phyloP scores from a whole-genome alignment of 1,139 yeast genomes.

The Geotrichum australiense region DNA sequence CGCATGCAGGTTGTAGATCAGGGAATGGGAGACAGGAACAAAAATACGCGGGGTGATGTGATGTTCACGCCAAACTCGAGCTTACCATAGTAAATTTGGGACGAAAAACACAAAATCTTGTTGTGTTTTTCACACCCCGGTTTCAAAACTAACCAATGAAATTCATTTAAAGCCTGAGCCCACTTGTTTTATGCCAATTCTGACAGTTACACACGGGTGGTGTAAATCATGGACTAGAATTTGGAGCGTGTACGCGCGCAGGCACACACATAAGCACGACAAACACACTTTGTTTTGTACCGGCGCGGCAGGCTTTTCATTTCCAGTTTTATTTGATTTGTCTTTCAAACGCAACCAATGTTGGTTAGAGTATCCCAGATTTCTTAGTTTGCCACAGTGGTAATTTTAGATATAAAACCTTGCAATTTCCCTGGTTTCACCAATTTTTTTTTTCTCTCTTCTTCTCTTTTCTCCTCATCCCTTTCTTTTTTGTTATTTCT shows the following conservation, averaged over 20 bases:
- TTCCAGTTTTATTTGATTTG: too few species aligned
- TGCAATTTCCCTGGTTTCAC: slow-evolving; percentile 15
- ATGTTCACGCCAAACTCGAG: slow-evolving; percentile 7
- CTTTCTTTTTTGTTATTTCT: slow-evolving; percentile 9
- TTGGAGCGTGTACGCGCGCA: too few species aligned
- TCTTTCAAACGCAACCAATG: too few species aligned
- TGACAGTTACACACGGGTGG: slow-evolving; percentile 8
- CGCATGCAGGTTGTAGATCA: slow-evolving; percentile 7
- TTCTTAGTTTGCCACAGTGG: too few species aligned
- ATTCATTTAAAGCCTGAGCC: slow-evolving; percentile 9
- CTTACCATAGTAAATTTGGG: slow-evolving; percentile 8
- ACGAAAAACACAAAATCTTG: slow-evolving; percentile 3
- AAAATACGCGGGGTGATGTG: neutral
- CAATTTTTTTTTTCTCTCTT: slow-evolving; percentile 14
- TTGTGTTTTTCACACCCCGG: slow-evolving; percentile 9
- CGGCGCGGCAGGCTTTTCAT: too few species aligned
- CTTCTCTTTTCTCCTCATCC: slow-evolving; percentile 19
- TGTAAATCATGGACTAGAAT: too few species aligned
- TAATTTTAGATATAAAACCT: slow-evolving; percentile 3
- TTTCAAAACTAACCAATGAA: slow-evolving; percentile 9
- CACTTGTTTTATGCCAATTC: neutral
- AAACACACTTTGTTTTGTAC: too few species aligned
- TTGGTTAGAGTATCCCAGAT: too few species aligned
- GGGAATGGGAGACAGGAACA: neutral
- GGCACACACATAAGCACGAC: too few species aligned